Percentiles rank a stretch among this genome's conserved stretches.
These are phyloP conservation scores for Colletotrichum navitas DNA, from an alignment of 2,329 filamentous ascomycete genomes.

Conservation along the genomic window DNA sequence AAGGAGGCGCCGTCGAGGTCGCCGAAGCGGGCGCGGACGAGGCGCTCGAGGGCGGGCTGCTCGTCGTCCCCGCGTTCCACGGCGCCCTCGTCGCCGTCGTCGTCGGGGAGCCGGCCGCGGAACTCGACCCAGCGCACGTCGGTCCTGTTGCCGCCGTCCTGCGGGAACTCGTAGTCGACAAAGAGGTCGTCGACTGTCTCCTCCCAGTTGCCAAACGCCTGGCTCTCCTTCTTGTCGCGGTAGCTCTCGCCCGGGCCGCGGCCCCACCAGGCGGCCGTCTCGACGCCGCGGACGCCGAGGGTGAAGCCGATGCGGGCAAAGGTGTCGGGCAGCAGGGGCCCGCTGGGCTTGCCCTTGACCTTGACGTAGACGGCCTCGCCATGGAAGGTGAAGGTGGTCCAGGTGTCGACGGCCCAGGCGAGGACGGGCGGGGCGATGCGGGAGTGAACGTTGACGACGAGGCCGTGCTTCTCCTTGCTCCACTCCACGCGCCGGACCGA, in stretches of 20 bases:
- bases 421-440: conserved; percentile 73
- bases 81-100: conserved; percentile 45
- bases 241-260: conserved; percentile 76
- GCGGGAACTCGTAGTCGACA: conserved; percentile 75
- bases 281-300: conserved; percentile 56
- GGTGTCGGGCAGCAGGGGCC: conserved; percentile 64
- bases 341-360: conserved; percentile 61
- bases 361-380: conserved; percentile 62
- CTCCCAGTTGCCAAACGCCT: conserved; percentile 68
- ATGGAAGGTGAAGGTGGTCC: conserved; percentile 68
- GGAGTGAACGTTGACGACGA: conserved; percentile 60
- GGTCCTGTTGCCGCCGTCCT: conserved; percentile 75
- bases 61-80: neutral
- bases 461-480: conserved; percentile 49
- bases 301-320: conserved; percentile 74
- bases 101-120: conserved; percentile 45
- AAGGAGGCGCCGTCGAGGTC: conserved; percentile 66
- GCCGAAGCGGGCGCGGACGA: conserved; percentile 61
- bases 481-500: conserved; percentile 55
- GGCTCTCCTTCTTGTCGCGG: conserved; percentile 73
- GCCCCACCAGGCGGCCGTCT: conserved; percentile 72
- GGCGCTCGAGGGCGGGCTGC: conserved; percentile 33
- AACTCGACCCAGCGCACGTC: conserved; percentile 72
- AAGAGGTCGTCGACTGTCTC: conserved; percentile 64
- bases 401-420: conserved; percentile 68